Evolutionary conservation across 768 basidiomycete genomes (phyloP), one percentile per base, ranked within the genome.

Genomic region (Crepidotus variabilis): DNA sequence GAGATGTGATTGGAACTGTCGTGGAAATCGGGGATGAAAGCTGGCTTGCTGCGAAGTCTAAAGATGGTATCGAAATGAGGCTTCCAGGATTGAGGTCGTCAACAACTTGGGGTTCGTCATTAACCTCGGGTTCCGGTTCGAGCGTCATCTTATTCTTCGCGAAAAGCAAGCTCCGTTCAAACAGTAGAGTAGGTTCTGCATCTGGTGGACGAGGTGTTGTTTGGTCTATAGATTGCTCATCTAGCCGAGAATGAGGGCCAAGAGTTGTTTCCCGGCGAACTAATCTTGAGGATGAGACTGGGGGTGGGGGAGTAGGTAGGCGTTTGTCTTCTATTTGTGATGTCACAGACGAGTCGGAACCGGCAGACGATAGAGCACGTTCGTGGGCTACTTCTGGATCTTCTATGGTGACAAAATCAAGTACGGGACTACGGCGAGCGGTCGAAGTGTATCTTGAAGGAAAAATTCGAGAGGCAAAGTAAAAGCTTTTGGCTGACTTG

Each of bases 361-460:
- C 61, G 9, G 63, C 39, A 3, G 65, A 64, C 9, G 64, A 57
- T 6, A 16, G 39, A 43, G 60, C 48, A 22, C 60, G 59, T 47
- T 56, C 51, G 58, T 53, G 61, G 57, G 33, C 57, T 22, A 50
- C 50, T 28, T 56, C 61, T 39, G 54, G 52, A 5, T 56, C 54
- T 18, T 58, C 57, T 39, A 57, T 47, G 36, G 52, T 22, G 24
- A 47, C 14, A 39, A 61, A 57, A 32, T 61, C 48, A 20, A 43
- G 13, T 16, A 3, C 18, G 13, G 39, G 39, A 20, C 14, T 20
- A 2, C 28, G 52, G 14, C 51, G 18, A 16, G 47, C 57, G 21
- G 32, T 57, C 10, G 67, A 63, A 4, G 66, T 72, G 58, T 77
- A 74, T 16, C 76, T 66, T 28, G 72, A 77, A 28, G 76, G 76